These are phyloP conservation scores for Trichoderma afroharzianum DNA, from an alignment of 2,329 filamentous ascomycete genomes.

Conservation along the genomic window DNA sequence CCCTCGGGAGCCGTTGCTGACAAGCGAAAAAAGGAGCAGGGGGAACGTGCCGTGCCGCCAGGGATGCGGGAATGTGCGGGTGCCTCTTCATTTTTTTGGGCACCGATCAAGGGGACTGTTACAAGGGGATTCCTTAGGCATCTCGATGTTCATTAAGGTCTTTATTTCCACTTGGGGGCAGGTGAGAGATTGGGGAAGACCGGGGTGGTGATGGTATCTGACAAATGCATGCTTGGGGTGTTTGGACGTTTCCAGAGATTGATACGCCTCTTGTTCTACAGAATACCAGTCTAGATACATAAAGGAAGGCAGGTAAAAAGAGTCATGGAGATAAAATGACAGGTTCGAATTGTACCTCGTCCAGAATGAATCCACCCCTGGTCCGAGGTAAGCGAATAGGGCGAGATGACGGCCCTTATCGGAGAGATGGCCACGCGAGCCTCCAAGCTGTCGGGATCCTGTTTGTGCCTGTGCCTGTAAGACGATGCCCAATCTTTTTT, in stretches of 20 bases:
- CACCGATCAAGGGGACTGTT: background rate
- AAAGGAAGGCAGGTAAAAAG: background rate
- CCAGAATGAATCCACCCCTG: background rate
- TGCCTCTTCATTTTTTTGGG: background rate
- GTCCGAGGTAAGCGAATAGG: background rate
- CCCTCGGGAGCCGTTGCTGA: background rate
- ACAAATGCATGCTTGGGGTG: background rate
- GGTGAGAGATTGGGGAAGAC: background rate
- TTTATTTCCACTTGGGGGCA: background rate
- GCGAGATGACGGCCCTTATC: background rate
- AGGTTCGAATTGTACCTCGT: background rate
- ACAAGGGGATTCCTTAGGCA: background rate
- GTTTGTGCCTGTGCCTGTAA: background rate
- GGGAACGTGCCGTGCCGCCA: slow-evolving; percentile 10
- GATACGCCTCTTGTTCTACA: background rate
- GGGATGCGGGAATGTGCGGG: background rate
- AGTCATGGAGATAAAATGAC: background rate
- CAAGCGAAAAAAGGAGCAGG: background rate
- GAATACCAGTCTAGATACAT: background rate
- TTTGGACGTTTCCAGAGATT: background rate
- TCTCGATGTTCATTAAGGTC: background rate
- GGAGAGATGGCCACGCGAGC: background rate
- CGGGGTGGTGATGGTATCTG: background rate
- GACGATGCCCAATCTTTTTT: background rate
- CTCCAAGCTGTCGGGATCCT: background rate